Evolutionary conservation across 2,329 filamentous ascomycete genomes (phyloP).

Genomic region (Sphaerulina musiva): DNA sequence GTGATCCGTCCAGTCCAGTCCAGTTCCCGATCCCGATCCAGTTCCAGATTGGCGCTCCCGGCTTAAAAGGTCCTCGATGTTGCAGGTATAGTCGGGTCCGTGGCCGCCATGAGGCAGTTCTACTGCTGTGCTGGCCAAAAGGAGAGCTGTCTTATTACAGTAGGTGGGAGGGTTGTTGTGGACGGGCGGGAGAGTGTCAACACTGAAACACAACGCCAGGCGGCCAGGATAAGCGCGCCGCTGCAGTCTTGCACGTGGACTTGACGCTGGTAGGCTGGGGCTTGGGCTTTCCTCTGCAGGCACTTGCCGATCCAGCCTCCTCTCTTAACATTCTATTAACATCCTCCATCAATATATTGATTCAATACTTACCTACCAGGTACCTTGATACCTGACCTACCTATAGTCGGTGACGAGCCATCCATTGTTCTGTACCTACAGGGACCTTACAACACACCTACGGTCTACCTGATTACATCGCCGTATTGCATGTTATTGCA

Average conservation of each 20-base stretch:
- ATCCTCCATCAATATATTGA: too few relatives aligned
- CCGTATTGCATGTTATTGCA: too few relatives aligned
- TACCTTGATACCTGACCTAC: too few relatives aligned
- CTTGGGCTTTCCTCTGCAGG: too few relatives aligned
- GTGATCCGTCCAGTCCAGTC: not conserved
- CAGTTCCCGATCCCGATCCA: not conserved
- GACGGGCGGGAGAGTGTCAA: not conserved
- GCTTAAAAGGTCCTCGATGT: slow-evolving; percentile 1
- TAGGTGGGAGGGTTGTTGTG: slow-evolving; percentile 6
- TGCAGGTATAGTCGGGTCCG: not conserved
- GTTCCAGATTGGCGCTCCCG: not conserved
- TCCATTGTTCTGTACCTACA: too few relatives aligned
- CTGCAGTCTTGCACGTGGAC: not conserved
- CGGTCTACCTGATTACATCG: too few relatives aligned
- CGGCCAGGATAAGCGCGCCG: not conserved
- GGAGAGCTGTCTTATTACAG: not conserved
- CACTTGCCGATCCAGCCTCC: too few relatives aligned
- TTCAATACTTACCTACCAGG: too few relatives aligned
- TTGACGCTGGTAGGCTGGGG: too few relatives aligned
- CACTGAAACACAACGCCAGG: not conserved
- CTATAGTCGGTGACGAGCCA: too few relatives aligned
- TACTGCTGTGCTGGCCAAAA: not conserved
- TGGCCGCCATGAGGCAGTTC: not conserved
- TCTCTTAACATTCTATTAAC: too few relatives aligned
- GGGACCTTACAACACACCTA: too few relatives aligned